A percentile compares a stretch with the other conserved stretches of the same genome.
Conservation (phyloP, 108 stramenopile species). For the Fistulifera solaris region DNA sequence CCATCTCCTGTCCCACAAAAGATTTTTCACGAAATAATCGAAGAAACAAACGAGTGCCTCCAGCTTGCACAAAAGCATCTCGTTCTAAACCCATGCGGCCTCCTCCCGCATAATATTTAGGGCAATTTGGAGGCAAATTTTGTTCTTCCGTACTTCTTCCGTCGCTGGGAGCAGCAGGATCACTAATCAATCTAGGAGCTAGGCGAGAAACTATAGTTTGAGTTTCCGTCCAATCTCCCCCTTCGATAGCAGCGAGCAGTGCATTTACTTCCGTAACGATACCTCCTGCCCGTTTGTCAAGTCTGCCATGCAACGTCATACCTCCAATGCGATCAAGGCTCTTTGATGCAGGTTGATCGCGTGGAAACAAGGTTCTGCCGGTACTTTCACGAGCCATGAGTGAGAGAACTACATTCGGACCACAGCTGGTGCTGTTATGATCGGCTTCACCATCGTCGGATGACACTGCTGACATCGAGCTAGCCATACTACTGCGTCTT, state of each 20-base stretch:
- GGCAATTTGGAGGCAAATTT: slow-evolving; percentile 31
- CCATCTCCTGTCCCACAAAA: slow-evolving; percentile 46
- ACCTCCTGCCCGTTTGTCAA: slow-evolving; percentile 40
- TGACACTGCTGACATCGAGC: too few species aligned
- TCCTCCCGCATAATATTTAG: slow-evolving; percentile 38
- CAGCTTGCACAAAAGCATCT: slow-evolving; percentile 40
- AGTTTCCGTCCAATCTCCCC: slow-evolving; percentile 49
- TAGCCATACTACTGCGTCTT: slow-evolving; percentile 20
- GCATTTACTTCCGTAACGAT: slow-evolving; percentile 39
- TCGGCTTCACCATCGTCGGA: background rate
- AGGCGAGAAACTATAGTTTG: slow-evolving; percentile 33
- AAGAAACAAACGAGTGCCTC: slow-evolving; percentile 32
- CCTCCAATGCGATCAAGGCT: slow-evolving; percentile 31
- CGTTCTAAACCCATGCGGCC: slow-evolving; percentile 44
- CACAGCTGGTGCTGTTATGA: slow-evolving; percentile 13
- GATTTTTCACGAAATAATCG: slow-evolving; percentile 30
- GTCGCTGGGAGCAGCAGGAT: slow-evolving; percentile 17
- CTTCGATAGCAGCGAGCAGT: slow-evolving; percentile 31
- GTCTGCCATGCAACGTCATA: slow-evolving; percentile 13
- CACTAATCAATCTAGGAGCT: slow-evolving; percentile 47
- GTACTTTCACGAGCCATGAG: slow-evolving; percentile 36
- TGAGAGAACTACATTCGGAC: slow-evolving; percentile 32
- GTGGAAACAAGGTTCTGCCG: slow-evolving; percentile 10
- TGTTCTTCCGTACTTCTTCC: slow-evolving; percentile 26
- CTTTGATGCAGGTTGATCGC: slow-evolving; percentile 9